Conservation (phyloP, 2,329 filamentous ascomycete species). For the Diaporthe sp. region DNA sequence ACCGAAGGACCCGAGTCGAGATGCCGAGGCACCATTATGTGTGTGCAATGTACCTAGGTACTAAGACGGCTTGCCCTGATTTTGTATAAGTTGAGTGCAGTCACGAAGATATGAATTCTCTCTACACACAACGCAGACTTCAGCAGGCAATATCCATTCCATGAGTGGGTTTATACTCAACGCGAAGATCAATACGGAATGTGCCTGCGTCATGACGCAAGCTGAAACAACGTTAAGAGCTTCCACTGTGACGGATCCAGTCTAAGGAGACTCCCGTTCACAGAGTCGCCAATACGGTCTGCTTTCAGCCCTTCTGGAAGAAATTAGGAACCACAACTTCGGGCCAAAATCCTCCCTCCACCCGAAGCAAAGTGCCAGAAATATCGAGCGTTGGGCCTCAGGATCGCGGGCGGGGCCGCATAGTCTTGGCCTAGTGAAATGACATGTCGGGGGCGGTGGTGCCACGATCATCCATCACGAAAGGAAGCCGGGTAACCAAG, state of each 20-base stretch:
- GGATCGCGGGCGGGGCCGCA: conserved; percentile 13
- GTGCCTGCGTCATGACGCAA: conserved; percentile 22
- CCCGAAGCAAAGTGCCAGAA: conserved; percentile 4
- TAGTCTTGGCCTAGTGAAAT: not conserved
- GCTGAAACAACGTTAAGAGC: conserved; percentile 26
- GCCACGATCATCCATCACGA: conserved; percentile 30
- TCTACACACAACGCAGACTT: not conserved
- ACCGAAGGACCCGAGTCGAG: not conserved
- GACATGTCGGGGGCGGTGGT: conserved; percentile 25
- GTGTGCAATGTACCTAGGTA: not conserved
- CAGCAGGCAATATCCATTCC: conserved; percentile 24
- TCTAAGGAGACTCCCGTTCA: not conserved
- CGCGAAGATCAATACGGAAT: conserved; percentile 5
- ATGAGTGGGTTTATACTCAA: not conserved
- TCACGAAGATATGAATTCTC: not conserved
- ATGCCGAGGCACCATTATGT: not conserved
- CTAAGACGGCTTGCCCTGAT: not conserved
- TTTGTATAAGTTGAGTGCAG: not conserved
- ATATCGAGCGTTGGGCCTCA: conserved; percentile 14
- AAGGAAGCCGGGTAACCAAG: conserved; percentile 25
- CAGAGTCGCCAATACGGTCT: not conserved
- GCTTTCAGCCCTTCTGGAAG: not conserved
- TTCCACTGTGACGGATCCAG: conserved; percentile 22
- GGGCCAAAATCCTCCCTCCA: not conserved
- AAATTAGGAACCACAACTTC: not conserved